Conservation (phyloP, 176 grass and related monocot species). For the Avena sativa region DNA sequence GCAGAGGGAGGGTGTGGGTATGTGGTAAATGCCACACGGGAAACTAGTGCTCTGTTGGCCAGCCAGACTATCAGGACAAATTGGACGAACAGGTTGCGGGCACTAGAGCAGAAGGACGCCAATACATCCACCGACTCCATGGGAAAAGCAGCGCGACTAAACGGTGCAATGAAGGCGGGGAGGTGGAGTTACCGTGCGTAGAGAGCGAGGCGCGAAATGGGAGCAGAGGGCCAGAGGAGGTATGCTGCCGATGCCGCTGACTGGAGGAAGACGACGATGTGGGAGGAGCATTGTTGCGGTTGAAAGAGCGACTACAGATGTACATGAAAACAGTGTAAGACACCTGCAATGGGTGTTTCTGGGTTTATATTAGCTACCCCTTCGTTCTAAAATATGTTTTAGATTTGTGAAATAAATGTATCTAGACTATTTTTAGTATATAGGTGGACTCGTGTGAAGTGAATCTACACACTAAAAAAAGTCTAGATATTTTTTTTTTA, state of each 20-base stretch:
- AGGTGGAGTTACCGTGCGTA: not conserved
- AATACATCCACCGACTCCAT: too few relatives aligned
- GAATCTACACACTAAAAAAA: too few relatives aligned
- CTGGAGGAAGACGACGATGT: not conserved
- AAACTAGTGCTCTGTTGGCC: not conserved
- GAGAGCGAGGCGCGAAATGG: not conserved
- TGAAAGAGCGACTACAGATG: not conserved
- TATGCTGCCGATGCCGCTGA: not conserved
- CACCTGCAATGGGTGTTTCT: too few relatives aligned
- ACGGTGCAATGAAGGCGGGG: not conserved
- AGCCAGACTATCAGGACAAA: conserved; percentile 12
- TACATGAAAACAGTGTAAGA: not conserved
- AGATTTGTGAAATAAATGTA: too few relatives aligned
- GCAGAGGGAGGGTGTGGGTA: not conserved
- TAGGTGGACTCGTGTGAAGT: too few relatives aligned
- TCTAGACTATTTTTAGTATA: too few relatives aligned
- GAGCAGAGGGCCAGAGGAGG: not conserved
- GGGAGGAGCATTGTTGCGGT: not conserved
- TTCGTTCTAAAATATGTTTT: too few relatives aligned
- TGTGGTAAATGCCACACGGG: not conserved
- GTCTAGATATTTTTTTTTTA: too few relatives aligned
- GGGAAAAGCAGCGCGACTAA: not conserved
- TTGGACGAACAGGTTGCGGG: conserved; percentile 18
- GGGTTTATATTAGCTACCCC: too few relatives aligned
- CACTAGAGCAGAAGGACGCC: not conserved